Conservation (phyloP, 257 asterid genomes). For the Paulownia fortunei region DNA sequence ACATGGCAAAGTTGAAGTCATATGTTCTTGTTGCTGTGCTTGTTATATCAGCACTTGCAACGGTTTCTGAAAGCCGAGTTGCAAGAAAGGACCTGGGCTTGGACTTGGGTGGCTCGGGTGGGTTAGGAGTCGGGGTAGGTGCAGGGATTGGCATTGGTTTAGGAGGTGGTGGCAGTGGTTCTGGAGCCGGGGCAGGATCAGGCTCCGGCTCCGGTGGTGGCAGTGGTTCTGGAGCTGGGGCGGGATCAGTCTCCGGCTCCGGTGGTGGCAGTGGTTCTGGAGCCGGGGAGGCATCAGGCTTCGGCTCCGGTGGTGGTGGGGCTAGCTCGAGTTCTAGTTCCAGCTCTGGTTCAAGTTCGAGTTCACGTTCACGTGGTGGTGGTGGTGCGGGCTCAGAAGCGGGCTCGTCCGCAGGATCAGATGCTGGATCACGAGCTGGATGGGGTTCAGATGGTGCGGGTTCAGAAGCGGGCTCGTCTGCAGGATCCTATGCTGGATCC, state of each 20-base stretch:
- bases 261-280: too few relatives aligned
- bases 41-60: conserved; percentile 45
- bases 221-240: too few relatives aligned
- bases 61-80: conserved; percentile 53
- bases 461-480: conserved; percentile 70
- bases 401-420: too few relatives aligned
- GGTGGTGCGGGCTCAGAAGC: conserved; percentile 64
- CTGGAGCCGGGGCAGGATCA: conserved; percentile 72
- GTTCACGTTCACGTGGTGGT: conserved; percentile 44
- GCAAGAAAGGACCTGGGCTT: conserved; percentile 69
- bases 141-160: conserved; percentile 60
- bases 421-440: too few relatives aligned
- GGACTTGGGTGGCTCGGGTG: conserved; percentile 58
- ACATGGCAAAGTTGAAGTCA: conserved; percentile 46
- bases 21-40: conserved; percentile 44
- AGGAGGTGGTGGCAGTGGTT: conserved; percentile 70
- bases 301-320: too few relatives aligned
- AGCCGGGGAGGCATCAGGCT: too few relatives aligned
- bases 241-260: too few relatives aligned
- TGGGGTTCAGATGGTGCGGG: too few relatives aligned
- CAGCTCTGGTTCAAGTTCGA: conserved; percentile 42
- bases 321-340: conserved; percentile 54
- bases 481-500: conserved; percentile 73
- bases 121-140: conserved; percentile 58
- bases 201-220: conserved; percentile 45